Evolutionary conservation across 2,329 filamentous ascomycete species (phyloP).

Genomic region (Phaeomoniella chlamydospora): DNA sequence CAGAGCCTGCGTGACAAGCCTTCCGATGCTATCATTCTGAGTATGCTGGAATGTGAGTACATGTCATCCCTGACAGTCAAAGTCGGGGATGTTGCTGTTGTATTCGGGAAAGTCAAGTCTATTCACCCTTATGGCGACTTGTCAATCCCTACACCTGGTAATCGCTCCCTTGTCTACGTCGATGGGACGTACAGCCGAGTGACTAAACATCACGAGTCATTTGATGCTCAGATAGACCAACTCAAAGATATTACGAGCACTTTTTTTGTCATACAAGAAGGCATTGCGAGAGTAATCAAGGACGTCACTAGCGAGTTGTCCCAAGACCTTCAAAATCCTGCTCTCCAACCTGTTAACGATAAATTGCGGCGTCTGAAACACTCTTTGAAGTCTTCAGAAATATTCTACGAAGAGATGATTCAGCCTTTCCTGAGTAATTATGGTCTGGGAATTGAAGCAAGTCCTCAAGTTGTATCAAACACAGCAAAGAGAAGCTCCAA

Average conservation of each 20-base stretch:
- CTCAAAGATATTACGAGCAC: not conserved
- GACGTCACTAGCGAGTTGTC: too few species aligned
- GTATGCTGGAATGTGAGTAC: not conserved
- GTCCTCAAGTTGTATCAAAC: not conserved
- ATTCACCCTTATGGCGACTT: not conserved
- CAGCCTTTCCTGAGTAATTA: not conserved
- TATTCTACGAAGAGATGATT: not conserved
- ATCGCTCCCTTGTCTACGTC: not conserved
- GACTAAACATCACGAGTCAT: not conserved
- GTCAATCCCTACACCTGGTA: not conserved
- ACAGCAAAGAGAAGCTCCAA: not conserved
- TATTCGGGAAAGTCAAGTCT: not conserved
- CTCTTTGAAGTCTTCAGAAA: not conserved
- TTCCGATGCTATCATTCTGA: not conserved
- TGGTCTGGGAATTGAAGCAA: not conserved
- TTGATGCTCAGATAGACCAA: not conserved
- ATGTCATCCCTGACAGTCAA: not conserved
- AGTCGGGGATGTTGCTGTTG: not conserved
- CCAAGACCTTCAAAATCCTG: not conserved
- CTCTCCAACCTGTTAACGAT: not conserved
- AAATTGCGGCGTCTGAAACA: not conserved
- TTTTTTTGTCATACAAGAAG: not conserved
- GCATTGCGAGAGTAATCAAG: not conserved
- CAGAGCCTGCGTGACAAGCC: not conserved
- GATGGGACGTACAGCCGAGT: not conserved